A percentile compares a stretch with the other conserved stretches of the same genome.
Evolutionary conservation across 768 basidiomycete species (phyloP).

Genomic region (Auricularia auricula-judae): DNA sequence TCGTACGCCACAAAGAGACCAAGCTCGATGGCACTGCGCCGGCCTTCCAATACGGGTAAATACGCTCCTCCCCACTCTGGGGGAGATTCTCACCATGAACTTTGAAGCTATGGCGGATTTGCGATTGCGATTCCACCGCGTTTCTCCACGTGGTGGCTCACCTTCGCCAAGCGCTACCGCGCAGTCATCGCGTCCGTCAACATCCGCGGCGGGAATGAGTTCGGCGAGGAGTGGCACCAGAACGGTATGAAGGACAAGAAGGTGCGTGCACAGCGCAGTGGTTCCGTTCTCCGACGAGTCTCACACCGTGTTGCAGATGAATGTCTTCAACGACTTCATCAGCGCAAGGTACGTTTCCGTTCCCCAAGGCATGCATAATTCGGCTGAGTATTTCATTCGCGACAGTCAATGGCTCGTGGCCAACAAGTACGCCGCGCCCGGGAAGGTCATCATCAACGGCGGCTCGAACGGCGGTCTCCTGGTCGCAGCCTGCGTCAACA

Average conservation of each 20-base stretch:
- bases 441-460: constrained; percentile 68
- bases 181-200: constrained; percentile 18
- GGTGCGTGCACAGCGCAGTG: constrained; percentile 15
- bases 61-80: neutral
- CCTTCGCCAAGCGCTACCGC: constrained; percentile 61
- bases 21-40: constrained; percentile 65
- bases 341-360: constrained; percentile 51
- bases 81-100: neutral
- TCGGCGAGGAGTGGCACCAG: constrained; percentile 78
- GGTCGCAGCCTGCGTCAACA: constrained; percentile 76
- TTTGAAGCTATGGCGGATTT: constrained; percentile 72
- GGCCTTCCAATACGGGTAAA: constrained; percentile 62
- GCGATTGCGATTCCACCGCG: constrained; percentile 57
- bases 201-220: constrained; percentile 64
- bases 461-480: constrained; percentile 77
- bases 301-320: constrained; percentile 29
- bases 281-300: too few relatives aligned
- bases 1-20: constrained; percentile 64
- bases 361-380: neutral
- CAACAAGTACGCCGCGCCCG: constrained; percentile 54
- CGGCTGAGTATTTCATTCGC: neutral
- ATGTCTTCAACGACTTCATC: constrained; percentile 76
- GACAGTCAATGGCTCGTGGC: constrained; percentile 58
- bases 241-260: constrained; percentile 63
- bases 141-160: constrained; percentile 62